Conservation (phyloP, 1,139 yeast species). For the Meyerozyma athensensis region DNA sequence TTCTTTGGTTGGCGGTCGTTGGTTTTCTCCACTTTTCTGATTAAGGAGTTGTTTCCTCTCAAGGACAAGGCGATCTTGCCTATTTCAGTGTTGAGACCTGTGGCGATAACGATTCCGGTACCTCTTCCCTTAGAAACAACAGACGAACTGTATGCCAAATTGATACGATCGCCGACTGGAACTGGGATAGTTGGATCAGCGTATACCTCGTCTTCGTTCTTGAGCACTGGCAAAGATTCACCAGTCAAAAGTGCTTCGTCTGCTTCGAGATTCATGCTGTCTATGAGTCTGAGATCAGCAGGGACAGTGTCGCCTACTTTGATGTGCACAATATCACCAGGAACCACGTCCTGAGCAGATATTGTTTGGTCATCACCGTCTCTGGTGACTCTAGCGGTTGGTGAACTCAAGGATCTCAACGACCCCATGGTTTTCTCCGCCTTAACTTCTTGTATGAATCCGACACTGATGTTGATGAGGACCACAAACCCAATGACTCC, state of each 20-base stretch:
- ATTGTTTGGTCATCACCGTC: slow-evolving; percentile 56
- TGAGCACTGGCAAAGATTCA: slow-evolving; percentile 72
- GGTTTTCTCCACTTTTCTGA: slow-evolving; percentile 21
- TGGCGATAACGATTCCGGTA: slow-evolving; percentile 58
- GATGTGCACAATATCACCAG: slow-evolving; percentile 67
- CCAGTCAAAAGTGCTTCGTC: slow-evolving; percentile 82
- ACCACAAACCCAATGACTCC: slow-evolving; percentile 78
- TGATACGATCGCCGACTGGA: slow-evolving; percentile 74
- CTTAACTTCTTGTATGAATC: slow-evolving; percentile 64
- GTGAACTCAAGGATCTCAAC: slow-evolving; percentile 62
- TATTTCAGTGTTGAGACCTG: slow-evolving; percentile 71
- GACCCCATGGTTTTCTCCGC: slow-evolving; percentile 85
- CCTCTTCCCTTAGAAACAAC: slow-evolving; percentile 77
- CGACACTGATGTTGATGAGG: slow-evolving; percentile 60
- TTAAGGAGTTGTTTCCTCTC: slow-evolving; percentile 26
- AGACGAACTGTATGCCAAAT: slow-evolving; percentile 70
- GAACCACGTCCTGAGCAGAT: slow-evolving; percentile 67
- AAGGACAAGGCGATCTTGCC: slow-evolving; percentile 73
- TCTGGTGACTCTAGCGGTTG: slow-evolving; percentile 67
- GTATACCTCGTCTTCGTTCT: slow-evolving; percentile 43
- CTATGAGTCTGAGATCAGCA: slow-evolving; percentile 65
- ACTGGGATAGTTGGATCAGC: slow-evolving; percentile 29
- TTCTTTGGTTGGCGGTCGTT: slow-evolving; percentile 24
- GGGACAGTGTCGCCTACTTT: slow-evolving; percentile 78
- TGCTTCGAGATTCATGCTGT: slow-evolving; percentile 64